phyloP scores from a whole-genome alignment of 1,139 yeast species.

The Hyphopichia fennica region DNA sequence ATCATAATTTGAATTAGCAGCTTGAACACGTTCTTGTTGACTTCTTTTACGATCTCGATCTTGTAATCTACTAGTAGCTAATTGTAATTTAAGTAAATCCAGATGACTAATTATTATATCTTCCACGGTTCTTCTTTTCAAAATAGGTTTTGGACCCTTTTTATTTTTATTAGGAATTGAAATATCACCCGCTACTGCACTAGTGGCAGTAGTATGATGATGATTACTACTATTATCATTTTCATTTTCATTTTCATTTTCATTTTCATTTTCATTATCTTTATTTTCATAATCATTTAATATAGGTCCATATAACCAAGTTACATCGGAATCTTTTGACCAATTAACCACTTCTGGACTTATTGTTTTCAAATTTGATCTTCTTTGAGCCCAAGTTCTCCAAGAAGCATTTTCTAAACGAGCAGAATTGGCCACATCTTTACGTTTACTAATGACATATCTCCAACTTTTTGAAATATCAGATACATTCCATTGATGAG shows the following conservation, averaged over 20 bases:
- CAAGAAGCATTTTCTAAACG: constrained; percentile 79
- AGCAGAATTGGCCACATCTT: constrained; percentile 67
- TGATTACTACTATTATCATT: constrained; percentile 27
- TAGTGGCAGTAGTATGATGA: constrained; percentile 33
- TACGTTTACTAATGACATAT: constrained; percentile 79
- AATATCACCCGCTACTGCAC: constrained; percentile 50
- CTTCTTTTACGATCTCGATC: constrained; percentile 16
- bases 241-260: constrained; percentile 28
- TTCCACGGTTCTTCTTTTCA: constrained; percentile 77
- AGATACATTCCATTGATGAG: constrained; percentile 93
- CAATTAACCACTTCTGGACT: constrained; percentile 75
- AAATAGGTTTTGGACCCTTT: constrained; percentile 64
- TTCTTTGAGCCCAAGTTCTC: constrained; percentile 86
- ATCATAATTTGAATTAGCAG: constrained; percentile 4
- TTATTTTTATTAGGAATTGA: constrained; percentile 29
- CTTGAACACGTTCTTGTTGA: constrained; percentile 12
- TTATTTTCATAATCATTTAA: constrained; percentile 38
- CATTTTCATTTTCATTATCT: constrained; percentile 15
- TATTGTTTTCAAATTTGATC: constrained; percentile 63
- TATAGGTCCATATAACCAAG: constrained; percentile 83
- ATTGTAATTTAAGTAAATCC: constrained; percentile 47
- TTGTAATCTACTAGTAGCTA: constrained; percentile 38
- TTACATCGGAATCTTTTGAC: constrained; percentile 78
- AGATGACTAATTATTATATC: constrained; percentile 69
- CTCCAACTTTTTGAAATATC: constrained; percentile 96